Percentiles rank a stretch among this genome's conserved stretches.
Conservation (phyloP, 2,329 filamentous ascomycete genomes). For the Cercospora sp. region DNA sequence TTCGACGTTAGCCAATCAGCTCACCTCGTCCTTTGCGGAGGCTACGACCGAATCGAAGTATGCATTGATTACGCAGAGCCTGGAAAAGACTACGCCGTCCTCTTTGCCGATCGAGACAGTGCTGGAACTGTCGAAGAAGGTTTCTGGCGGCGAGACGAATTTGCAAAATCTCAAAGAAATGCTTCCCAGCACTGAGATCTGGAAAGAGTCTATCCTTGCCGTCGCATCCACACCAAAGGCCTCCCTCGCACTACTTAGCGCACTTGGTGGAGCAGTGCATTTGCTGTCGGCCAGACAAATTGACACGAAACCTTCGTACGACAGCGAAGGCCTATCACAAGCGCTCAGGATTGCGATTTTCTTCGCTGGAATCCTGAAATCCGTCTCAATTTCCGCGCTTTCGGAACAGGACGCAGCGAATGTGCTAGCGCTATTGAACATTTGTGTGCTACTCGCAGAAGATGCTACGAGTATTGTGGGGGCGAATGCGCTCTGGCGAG, state of each 20-base stretch:
- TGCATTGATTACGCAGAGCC: constrained; percentile 54
- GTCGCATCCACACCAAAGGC: constrained; percentile 59
- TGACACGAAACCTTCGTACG: constrained; percentile 41
- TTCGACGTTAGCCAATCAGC: constrained; percentile 33
- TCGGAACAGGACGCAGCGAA: constrained; percentile 38
- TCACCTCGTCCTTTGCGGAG: constrained; percentile 29
- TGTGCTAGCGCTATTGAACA: constrained; percentile 53
- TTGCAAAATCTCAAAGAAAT: constrained; percentile 23
- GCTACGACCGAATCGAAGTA: constrained; percentile 36
- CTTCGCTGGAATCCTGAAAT: constrained; percentile 58
- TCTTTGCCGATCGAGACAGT: constrained; percentile 56
- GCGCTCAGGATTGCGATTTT: constrained; percentile 76
- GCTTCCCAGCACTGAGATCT: constrained; percentile 51
- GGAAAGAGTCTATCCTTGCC: constrained; percentile 62
- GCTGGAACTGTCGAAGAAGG: constrained; percentile 54
- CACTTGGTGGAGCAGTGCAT: constrained; percentile 68
- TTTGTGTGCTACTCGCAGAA: constrained; percentile 58
- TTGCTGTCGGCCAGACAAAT: constrained; percentile 50
- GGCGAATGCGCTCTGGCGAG: constrained; percentile 55
- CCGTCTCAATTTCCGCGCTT: constrained; percentile 32
- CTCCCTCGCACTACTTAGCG: constrained; percentile 72
- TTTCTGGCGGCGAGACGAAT: constrained; percentile 41
- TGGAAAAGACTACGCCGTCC: constrained; percentile 47
- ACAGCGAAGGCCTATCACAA: constrained; percentile 68
- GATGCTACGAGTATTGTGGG: constrained; percentile 60